phyloP scores from a whole-genome alignment of 78 protist genomes.

The Chrysochromulina parva region DNA sequence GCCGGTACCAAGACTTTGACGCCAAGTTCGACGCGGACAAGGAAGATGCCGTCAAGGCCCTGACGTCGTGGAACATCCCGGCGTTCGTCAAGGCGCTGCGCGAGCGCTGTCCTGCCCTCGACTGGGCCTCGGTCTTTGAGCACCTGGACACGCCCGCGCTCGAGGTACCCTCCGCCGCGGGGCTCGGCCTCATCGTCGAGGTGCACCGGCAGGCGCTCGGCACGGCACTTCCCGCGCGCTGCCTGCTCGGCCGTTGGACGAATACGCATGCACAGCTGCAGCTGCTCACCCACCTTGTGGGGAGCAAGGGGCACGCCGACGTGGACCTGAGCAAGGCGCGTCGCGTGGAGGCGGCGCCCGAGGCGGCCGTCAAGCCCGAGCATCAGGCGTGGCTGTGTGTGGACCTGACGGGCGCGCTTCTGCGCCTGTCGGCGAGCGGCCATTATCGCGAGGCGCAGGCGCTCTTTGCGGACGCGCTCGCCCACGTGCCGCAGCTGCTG shows the following conservation, averaged over 20 bases:
- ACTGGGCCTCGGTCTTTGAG: conserved; percentile 49
- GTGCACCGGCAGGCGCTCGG: conserved; percentile 1
- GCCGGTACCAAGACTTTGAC: background rate
- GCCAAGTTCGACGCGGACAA: background rate
- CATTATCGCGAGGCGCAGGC: background rate
- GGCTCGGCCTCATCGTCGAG: conserved; percentile 33
- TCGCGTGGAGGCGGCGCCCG: background rate
- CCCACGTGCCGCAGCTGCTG: background rate
- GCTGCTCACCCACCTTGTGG: conserved; percentile 15
- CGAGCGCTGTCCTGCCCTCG: background rate
- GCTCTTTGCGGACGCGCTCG: conserved; percentile 6
- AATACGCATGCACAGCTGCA: conserved; percentile 41
- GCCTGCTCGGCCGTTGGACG: conserved; percentile 57
- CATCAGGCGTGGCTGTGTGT: conserved; percentile 26
- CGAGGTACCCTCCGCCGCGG: conserved; percentile 1
- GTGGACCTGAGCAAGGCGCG: background rate
- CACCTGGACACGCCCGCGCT: conserved; percentile 45
- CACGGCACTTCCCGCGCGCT: conserved; percentile 28
- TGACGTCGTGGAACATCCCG: conserved; percentile 37
- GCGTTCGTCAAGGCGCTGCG: conserved; percentile 31
- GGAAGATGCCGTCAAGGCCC: background rate
- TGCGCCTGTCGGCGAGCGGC: background rate
- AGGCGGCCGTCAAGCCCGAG: background rate
- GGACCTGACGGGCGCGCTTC: conserved; percentile 37
- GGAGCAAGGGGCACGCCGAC: background rate